Evolutionary conservation across 371 early-diverging fungal species (phyloP).

Genomic region (Blakeslea trispora): DNA sequence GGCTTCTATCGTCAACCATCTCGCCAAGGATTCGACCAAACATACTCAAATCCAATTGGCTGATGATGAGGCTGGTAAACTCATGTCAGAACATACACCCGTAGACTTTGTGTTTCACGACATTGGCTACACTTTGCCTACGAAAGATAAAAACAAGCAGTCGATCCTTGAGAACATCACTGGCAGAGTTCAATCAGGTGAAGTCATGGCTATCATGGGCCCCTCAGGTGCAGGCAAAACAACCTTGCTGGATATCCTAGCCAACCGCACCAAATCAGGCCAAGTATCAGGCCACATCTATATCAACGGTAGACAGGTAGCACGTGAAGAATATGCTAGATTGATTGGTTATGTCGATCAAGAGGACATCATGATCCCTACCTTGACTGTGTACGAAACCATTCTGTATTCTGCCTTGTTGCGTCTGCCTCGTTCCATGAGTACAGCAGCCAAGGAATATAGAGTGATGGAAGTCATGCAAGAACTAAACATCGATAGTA

Average conservation of each 20-base stretch:
- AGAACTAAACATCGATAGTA: conserved; percentile 76
- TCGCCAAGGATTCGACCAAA: conserved; percentile 33
- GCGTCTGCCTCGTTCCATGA: conserved; percentile 73
- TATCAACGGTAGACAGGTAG: conserved; percentile 64
- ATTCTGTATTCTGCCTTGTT: conserved; percentile 77
- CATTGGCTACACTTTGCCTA: conserved; percentile 55
- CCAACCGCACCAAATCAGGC: conserved; percentile 67
- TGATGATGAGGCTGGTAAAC: conserved; percentile 65
- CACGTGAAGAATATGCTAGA: conserved; percentile 57
- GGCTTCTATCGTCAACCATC: conserved; percentile 39
- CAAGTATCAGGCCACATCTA: conserved; percentile 62
- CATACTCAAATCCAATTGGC: conserved; percentile 42
- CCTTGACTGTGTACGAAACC: conserved; percentile 83
- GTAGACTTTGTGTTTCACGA: conserved; percentile 69
- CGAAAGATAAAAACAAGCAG: conserved; percentile 11
- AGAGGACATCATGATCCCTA: conserved; percentile 83
- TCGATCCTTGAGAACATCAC: conserved; percentile 64
- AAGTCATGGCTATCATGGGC: conserved; percentile 86
- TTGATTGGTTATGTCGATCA: conserved; percentile 84
- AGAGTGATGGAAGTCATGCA: conserved; percentile 76
- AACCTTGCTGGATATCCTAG: conserved; percentile 73
- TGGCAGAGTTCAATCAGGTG: conserved; percentile 80
- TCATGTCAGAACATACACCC: conserved; percentile 75
- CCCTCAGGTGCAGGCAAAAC: conserved; percentile 76
- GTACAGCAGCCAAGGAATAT: conserved; percentile 54